A percentile compares a stretch with the other conserved stretches of the same genome.
These are phyloP conservation scores for Aspergillus ellipticus DNA, from an alignment of 495 filamentous ascomycete species.

Conservation along the genomic window DNA sequence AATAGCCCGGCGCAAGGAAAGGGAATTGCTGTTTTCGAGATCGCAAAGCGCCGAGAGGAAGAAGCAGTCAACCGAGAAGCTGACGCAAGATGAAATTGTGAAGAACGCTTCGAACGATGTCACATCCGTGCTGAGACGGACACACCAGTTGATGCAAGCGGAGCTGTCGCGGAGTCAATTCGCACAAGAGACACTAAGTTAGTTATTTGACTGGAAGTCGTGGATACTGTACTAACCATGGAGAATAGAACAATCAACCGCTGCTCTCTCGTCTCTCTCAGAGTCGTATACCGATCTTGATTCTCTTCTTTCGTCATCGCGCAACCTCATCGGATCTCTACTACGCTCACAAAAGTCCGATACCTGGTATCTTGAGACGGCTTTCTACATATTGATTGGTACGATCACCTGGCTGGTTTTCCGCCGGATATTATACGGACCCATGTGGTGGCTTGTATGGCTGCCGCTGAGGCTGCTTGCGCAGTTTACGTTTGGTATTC, in stretches of 20 bases:
- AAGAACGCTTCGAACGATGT: slow-evolving; percentile 76
- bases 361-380: slow-evolving; percentile 91
- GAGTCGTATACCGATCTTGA: slow-evolving; percentile 77
- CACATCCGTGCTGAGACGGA: slow-evolving; percentile 76
- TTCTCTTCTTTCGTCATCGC: slow-evolving; percentile 65
- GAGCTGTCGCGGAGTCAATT: slow-evolving; percentile 84
- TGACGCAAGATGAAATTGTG: slow-evolving; percentile 64
- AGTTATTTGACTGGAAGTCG: slow-evolving; percentile 1
- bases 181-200: slow-evolving; percentile 75
- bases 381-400: slow-evolving; percentile 71
- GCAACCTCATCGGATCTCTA: slow-evolving; percentile 72
- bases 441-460: slow-evolving; percentile 84
- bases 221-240: slow-evolving; percentile 8
- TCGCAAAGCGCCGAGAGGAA: slow-evolving; percentile 34
- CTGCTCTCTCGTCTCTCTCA: slow-evolving; percentile 72
- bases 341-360: slow-evolving; percentile 87
- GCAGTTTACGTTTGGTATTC: slow-evolving; percentile 42
- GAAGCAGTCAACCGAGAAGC: slow-evolving; percentile 38
- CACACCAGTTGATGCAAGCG: slow-evolving; percentile 75
- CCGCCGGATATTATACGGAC: slow-evolving; percentile 78
- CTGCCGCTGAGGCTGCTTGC: slow-evolving; percentile 65
- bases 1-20: slow-evolving; percentile 67
- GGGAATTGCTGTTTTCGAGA: slow-evolving; percentile 67
- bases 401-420: slow-evolving; percentile 86
- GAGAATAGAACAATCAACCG: slow-evolving; percentile 62